phyloP scores from a whole-genome alignment of 176 grass and related monocot genomes.

The Pharus latifolius region DNA sequence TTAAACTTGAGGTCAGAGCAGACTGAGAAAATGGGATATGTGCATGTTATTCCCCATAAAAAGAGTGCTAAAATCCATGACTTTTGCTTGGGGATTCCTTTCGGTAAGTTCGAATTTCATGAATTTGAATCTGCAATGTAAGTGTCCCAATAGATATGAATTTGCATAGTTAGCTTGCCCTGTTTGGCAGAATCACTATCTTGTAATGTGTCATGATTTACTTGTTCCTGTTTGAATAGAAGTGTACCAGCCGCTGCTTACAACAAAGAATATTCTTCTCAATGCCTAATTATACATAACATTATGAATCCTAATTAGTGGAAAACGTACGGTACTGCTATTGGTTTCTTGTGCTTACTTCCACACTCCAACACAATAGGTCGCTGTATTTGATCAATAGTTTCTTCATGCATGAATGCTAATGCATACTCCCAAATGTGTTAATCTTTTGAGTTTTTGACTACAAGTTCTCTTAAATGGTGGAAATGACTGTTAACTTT shows the following conservation, averaged over 20 bases:
- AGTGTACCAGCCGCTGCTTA: not conserved
- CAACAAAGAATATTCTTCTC: not conserved
- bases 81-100: constrained; percentile 72
- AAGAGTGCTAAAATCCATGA: constrained; percentile 66
- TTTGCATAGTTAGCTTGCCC: not conserved
- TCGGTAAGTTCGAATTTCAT: constrained; percentile 35
- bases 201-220: not conserved
- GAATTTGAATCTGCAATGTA: not conserved
- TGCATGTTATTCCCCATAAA: constrained; percentile 17
- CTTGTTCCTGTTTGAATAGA: not conserved
- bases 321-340: not conserved
- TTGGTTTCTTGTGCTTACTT: not conserved
- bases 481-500: not conserved
- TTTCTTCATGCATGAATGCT: not conserved
- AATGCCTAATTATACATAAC: not conserved
- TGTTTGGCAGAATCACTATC: not conserved
- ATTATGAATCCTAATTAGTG: not conserved
- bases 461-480: not conserved
- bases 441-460: not conserved
- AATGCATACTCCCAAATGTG: not conserved
- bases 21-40: not conserved
- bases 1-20: constrained; percentile 5
- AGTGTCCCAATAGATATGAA: not conserved
- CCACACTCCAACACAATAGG: not conserved
- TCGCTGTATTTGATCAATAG: not conserved